A percentile compares a stretch with the other conserved stretches of the same genome.
Evolutionary conservation across 331 rosid genomes (phyloP).

Genomic region (Arachis monticola): DNA sequence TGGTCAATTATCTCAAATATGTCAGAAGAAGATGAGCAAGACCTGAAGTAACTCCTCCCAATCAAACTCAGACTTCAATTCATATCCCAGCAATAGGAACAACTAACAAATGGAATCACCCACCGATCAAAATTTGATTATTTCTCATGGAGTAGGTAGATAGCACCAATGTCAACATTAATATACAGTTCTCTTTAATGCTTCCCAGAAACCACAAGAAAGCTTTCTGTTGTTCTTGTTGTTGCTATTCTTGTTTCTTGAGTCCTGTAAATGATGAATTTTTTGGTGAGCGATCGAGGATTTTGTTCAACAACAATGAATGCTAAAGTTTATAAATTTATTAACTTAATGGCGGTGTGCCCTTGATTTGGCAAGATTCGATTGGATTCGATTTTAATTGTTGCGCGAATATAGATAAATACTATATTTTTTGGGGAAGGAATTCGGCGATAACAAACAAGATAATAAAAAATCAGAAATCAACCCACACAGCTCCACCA

Average conservation of each 20-base stretch:
- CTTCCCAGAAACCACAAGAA: constrained; percentile 18
- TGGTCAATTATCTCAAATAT: constrained; percentile 82
- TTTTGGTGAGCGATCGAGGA: neutral
- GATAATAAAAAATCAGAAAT: constrained; percentile 26
- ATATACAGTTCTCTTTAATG: neutral
- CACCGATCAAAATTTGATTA: constrained; percentile 45
- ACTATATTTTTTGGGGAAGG: neutral
- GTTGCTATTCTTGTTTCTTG: neutral
- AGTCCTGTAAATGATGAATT: constrained; percentile 33
- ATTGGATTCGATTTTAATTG: constrained; percentile 33
- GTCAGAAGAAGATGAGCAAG: constrained; percentile 65
- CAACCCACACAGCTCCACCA: constrained; percentile 14
- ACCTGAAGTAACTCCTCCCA: constrained; percentile 79
- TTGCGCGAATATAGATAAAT: constrained; percentile 7
- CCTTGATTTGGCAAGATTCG: neutral
- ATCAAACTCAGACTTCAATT: neutral
- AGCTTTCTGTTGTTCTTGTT: neutral
- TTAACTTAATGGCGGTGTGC: neutral
- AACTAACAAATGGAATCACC: neutral
- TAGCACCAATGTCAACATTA: neutral
- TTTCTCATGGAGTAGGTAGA: constrained; percentile 29
- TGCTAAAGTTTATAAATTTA: constrained; percentile 11
- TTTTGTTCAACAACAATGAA: neutral
- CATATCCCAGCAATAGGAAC: constrained; percentile 32
- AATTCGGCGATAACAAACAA: constrained; percentile 21